Base-by-base conservation (phyloP, 352 stramenopile genomes). In the Phytopythium chamaehyphon region DNA sequence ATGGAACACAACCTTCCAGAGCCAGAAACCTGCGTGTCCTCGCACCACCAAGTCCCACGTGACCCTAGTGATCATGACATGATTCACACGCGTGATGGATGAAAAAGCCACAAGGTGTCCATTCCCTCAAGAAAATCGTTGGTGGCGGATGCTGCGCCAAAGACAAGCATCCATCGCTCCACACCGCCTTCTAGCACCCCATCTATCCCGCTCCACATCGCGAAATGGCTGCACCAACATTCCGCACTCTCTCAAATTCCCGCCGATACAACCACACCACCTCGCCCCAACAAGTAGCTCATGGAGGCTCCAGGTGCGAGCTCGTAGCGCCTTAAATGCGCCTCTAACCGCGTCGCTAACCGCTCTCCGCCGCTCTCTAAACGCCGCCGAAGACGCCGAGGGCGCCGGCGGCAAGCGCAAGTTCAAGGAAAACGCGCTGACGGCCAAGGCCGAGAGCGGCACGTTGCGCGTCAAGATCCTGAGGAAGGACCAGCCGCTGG, bases 381-480 rank as follows among this genome's bases (percentile, higher is more conserved):
- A 16, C 14, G 14, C 16, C 22, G 10, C 23, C 8, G 21, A 22
- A 21, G 37, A 22, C 31, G 18, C 31, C 21, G 18, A 22, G 37
- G 7, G 33, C 59, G 59, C 48, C 45, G 79, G 72, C 52, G 69
- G 61, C 14, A 90, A 90, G 64, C 76, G 71, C 54, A 90, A 88
- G 57, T 79, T 69, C 69, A 83, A 83, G 48, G 79, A 90, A 54
- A 88, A 85, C 42, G 65, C 80, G 18, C 70, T 93, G 40, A 90
- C 78, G 2, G 83, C 83, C 51, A 80, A 86, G 47, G 80, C 78
- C 5, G 83, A 91, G 64, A 86, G 43, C 15, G 83, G 83, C 21
- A 84, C 80, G 18, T 70, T 93, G 31, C 77, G 73, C 44, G 78
- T 93, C 66, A 91, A 91, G 69, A 89, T 93, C 59, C 42, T 82